Evolutionary conservation across 2,329 filamentous ascomycete species (phyloP), one percentile per base, ranked within the genome.

Genomic region (Blumeriella jaapii): DNA sequence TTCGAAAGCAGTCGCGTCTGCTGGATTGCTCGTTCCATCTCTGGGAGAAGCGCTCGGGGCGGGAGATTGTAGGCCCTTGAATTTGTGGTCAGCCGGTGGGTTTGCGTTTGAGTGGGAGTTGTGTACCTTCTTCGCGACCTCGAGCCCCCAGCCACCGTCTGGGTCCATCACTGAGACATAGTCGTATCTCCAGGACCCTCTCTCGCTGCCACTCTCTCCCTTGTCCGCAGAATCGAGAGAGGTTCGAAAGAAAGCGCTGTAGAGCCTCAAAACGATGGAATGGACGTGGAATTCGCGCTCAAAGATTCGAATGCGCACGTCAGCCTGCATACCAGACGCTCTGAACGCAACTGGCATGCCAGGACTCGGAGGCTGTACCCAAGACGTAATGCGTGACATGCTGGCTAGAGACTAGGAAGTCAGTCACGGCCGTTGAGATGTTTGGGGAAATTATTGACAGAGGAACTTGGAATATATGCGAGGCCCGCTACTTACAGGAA

Each of bases 81-180:
- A 15, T 5, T 2, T 5, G 19, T 9, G 24, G 33, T 17, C 14
- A 15, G 8, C 16, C 13, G 18, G 10, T 10, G 5, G 2, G 9
- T 11, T 14, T 22, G 16, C 4, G 5, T 17, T 7, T 9, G 12
- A n/a, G 12, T 17, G 2, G 10, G 14, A n/a, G n/a, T n/a, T n/a
- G 31, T 16, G 6, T 28, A 38, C 35, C 20, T 24, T 13, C 20
- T 28, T 20, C 9, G 29, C 29, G 9, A 27, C 9, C 17, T 40
- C 40, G 16, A 47, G 11, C 7, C 31, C 39, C 45, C 45, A 44
- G 16, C 15, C 24, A 3, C 39, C 38, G 27, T 47, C 39, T 7
- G 31, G 15, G 12, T 46, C 42, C 23, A 41, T 26, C 3, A 41
- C 38, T 3, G 41, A 40, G 8, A 42, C 32, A 32, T 39, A 47